phyloP scores from a whole-genome alignment of 2,329 filamentous ascomycete species.

The Fusarium albosuccineum region DNA sequence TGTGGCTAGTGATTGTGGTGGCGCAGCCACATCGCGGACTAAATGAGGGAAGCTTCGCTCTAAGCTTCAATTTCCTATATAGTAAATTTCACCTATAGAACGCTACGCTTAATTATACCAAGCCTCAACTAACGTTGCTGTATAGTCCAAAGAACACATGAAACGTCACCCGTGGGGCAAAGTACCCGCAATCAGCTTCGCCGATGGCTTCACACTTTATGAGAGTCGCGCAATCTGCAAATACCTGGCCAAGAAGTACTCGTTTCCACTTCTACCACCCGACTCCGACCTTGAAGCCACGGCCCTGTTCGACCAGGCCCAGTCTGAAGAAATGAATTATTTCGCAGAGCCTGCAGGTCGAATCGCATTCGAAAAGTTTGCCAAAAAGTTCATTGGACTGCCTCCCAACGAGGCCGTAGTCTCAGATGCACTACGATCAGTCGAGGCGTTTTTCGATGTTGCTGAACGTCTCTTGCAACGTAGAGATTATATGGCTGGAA shows the following conservation, averaged over 20 bases:
- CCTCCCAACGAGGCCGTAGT: conserved; percentile 57
- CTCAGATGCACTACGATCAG: conserved; percentile 50
- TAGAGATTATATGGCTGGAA: conserved; percentile 59
- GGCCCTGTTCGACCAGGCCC: conserved; percentile 60
- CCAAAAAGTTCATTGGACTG: conserved; percentile 58
- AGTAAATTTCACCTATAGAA: no score
- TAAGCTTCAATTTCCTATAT: no score
- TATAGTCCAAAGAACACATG: conserved; percentile 53
- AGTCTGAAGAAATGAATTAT: conserved; percentile 56
- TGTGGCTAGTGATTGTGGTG: no score
- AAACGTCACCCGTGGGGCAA: conserved; percentile 59
- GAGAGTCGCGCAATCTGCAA: conserved; percentile 63
- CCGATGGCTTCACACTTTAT: conserved; percentile 59
- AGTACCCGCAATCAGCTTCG: conserved; percentile 54
- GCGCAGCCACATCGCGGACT: no score
- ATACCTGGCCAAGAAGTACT: conserved; percentile 60
- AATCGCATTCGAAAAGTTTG: conserved; percentile 61
- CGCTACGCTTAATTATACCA: no score
- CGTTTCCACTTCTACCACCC: conserved; percentile 57
- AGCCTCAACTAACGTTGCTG: conserved; percentile 38
- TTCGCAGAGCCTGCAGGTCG: conserved; percentile 59
- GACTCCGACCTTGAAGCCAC: conserved; percentile 54
- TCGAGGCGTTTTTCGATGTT: conserved; percentile 59
- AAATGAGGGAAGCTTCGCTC: no score
- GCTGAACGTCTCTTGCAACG: conserved; percentile 55